Base-by-base conservation (phyloP, 768 basidiomycete genomes). In the Sistotremastrum niveocremeum region DNA sequence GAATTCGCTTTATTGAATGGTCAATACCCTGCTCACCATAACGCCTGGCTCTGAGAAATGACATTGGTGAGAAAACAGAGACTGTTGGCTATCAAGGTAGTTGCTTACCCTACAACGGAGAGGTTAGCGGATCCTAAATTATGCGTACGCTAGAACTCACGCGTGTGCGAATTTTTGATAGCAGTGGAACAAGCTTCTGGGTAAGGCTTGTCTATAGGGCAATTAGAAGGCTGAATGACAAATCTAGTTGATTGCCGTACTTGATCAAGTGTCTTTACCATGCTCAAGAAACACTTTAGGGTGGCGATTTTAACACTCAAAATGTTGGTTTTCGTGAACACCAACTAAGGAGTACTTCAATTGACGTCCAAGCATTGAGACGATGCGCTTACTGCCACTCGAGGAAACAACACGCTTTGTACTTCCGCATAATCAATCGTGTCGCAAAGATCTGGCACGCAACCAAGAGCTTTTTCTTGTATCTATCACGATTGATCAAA, bases 381-480 rank as follows among this genome's bases (percentile, higher is more conserved):
- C 37, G 39, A 33, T 35, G 30, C 57, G 58, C 84, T 52, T 61
- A 90, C 88, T n/a, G 90, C 90, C 47, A 95, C 87, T 35, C 86
- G 83, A 41, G 90, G 89, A 58, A 95, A 89, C 37, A 95, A 62
- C 3, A 91, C 81, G 8, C 81, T 76, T 54, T 91, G 89, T 8
- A 98, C 85, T 63, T 95, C 89, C 3, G 87, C 86, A 57, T 95
- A 98, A 61, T 98, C 93, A 41, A 97, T 83, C 8, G 79, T 81
- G 53, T 97, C 93, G 59, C 91, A 95, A 1, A 99, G 69, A 42
- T 76, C 77, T 2, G 94, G 94, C 2, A 98, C 84, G 29, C 66
- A 69, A 50, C 78, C 79, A 38, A 99, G 65, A 3, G 88, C 94
- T 49, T 81, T 78, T 62, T 98, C 94, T 71, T 95, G 89, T 7